These are phyloP conservation scores for Citrullus amarus DNA, from an alignment of 306 rosid species.

Conservation along the genomic window DNA sequence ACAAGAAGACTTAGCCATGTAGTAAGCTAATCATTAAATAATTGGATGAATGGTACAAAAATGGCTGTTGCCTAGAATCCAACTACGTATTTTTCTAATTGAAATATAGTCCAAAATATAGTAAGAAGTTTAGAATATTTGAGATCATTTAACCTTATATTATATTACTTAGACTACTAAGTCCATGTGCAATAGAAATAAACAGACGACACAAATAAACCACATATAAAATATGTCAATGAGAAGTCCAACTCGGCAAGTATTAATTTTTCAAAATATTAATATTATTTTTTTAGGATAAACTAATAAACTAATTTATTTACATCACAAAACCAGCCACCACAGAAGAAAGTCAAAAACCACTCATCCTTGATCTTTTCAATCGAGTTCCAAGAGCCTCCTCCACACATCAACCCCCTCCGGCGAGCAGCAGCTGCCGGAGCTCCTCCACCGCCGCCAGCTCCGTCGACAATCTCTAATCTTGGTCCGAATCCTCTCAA, in stretches of 20 bases:
- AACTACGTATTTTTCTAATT: too few species aligned
- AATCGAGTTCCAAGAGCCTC: not conserved
- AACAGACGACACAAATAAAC: not conserved
- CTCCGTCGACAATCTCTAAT: slow-evolving; percentile 31
- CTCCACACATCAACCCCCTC: not conserved
- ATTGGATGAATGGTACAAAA: too few species aligned
- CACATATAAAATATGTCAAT: not conserved
- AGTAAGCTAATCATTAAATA: too few species aligned
- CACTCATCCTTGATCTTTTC: not conserved
- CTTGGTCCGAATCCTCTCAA: slow-evolving; percentile 61
- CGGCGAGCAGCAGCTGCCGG: slow-evolving; percentile 3
- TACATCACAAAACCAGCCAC: not conserved
- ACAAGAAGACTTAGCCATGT: too few species aligned
- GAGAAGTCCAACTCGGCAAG: not conserved
- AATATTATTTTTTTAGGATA: not conserved
- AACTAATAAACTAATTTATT: not conserved
- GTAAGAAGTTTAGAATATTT: too few species aligned
- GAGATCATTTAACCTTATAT: too few species aligned
- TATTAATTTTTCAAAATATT: not conserved
- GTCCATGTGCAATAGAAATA: too few species aligned
- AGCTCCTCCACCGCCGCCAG: slow-evolving; percentile 13
- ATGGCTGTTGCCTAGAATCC: too few species aligned
- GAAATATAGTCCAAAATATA: too few species aligned
- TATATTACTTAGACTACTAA: too few species aligned
- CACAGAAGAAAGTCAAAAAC: not conserved